Conservation (phyloP, 257 asterid species). For the Cruciata laevipes region DNA sequence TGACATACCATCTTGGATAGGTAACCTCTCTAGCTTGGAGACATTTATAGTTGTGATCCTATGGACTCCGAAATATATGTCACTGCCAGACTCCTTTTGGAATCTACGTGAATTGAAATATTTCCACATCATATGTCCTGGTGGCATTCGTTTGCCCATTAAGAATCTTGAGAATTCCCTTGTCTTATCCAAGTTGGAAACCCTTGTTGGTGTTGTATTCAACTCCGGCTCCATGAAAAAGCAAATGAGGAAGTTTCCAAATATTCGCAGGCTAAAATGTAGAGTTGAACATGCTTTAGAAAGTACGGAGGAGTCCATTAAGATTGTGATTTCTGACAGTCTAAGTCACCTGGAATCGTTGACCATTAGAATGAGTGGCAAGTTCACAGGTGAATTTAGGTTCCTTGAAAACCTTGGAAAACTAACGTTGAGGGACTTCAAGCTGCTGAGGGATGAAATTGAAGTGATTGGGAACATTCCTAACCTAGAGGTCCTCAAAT, state of each 20-base stretch:
- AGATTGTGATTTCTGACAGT: background rate
- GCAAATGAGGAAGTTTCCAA: background rate
- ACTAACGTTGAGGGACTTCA: too few relatives aligned
- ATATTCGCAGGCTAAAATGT: background rate
- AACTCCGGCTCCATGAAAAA: background rate
- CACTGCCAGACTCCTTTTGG: background rate
- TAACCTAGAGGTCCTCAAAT: background rate
- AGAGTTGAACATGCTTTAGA: too few relatives aligned
- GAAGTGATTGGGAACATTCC: background rate
- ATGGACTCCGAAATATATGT: too few relatives aligned
- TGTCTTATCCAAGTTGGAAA: background rate
- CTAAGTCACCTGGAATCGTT: background rate
- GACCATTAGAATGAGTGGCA: background rate
- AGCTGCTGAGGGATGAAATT: too few relatives aligned
- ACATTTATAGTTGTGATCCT: background rate
- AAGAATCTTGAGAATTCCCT: background rate
- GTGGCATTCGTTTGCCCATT: background rate
- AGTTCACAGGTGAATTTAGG: too few relatives aligned
- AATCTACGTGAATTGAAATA: background rate
- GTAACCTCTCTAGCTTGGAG: background rate
- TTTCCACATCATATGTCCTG: too few relatives aligned
- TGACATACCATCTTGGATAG: background rate
- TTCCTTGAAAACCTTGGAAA: too few relatives aligned
- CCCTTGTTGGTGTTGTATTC: background rate
- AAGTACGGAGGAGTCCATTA: too few relatives aligned